Evolutionary conservation across 169 alveolate genomes (phyloP).

Genomic region (Eimeria maxima): DNA sequence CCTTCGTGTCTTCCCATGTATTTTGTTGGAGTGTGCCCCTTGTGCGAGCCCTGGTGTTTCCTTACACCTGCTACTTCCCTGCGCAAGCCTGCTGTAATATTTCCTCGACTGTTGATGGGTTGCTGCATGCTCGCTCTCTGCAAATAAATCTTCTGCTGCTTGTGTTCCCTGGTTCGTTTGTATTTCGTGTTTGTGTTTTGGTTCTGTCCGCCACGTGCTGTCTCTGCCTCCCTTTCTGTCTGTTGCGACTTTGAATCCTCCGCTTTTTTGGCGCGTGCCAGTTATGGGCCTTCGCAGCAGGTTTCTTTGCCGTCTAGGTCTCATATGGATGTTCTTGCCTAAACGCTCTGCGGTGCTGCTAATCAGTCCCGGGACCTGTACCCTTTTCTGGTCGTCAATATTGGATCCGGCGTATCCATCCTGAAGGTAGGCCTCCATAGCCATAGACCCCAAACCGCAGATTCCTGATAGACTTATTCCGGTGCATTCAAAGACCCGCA

Average conservation of each 20-base stretch:
- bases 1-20: too few relatives aligned
- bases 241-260: not conserved
- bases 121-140: not conserved
- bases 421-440: conserved; percentile 86
- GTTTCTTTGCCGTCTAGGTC: not conserved
- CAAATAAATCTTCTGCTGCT: not conserved
- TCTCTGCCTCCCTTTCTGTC: not conserved
- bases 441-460: not conserved
- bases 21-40: too few relatives aligned
- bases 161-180: not conserved
- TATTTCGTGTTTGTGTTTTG: too few relatives aligned
- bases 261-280: not conserved
- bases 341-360: conserved; percentile 1
- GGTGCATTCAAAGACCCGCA: not conserved
- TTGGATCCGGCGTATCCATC: conserved; percentile 96
- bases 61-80: not conserved
- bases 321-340: too few relatives aligned
- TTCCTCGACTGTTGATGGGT: not conserved
- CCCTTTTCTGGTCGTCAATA: conserved; percentile 93
- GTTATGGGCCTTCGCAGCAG: not conserved
- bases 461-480: not conserved
- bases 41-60: not conserved
- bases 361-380: conserved; percentile 82
- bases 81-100: not conserved
- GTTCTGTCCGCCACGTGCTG: not conserved